phyloP scores from a whole-genome alignment of 495 filamentous ascomycete genomes.

The Aspergillus ostianus region DNA sequence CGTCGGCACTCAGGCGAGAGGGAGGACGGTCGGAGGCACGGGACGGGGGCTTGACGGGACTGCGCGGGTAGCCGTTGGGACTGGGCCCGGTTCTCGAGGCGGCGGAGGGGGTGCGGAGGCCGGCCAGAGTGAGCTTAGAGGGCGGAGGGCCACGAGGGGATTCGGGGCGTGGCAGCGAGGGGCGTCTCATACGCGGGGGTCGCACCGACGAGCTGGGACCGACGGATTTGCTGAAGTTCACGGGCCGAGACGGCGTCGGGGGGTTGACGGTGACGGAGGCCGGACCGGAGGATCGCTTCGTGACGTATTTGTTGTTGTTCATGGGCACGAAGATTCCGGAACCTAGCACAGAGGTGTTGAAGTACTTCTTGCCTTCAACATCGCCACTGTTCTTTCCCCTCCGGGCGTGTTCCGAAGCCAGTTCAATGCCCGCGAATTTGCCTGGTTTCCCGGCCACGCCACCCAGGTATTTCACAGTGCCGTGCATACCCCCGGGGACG shows the following conservation, averaged over 20 bases:
- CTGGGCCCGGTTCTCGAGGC: constrained; percentile 29
- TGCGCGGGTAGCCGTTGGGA: constrained; percentile 36
- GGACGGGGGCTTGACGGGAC: constrained; percentile 44
- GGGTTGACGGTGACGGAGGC: constrained; percentile 65
- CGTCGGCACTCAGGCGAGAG: constrained; percentile 42
- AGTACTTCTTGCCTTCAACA: constrained; percentile 85
- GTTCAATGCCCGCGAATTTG: constrained; percentile 90
- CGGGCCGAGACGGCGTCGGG: constrained; percentile 57
- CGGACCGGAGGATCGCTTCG: constrained; percentile 50
- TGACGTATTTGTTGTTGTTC: constrained; percentile 73
- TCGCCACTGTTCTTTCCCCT: constrained; percentile 95
- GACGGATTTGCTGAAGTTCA: constrained; percentile 80
- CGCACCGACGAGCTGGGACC: constrained; percentile 73
- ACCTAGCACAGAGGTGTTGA: constrained; percentile 71
- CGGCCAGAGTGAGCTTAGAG: constrained; percentile 57
- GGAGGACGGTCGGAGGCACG: constrained; percentile 43
- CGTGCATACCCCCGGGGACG: constrained; percentile 92
- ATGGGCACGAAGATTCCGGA: constrained; percentile 94
- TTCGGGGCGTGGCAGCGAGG: constrained; percentile 82
- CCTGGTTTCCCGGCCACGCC: constrained; percentile 85
- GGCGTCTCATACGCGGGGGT: constrained; percentile 45
- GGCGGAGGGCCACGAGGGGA: constrained; percentile 60
- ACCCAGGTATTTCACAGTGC: constrained; percentile 86
- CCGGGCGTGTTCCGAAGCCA: constrained; percentile 73
- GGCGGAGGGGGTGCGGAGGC: constrained; percentile 45